Percentiles rank a stretch among this genome's conserved stretches.
Conservation (phyloP, 2,329 filamentous ascomycete genomes). For the Cercospora sp. region DNA sequence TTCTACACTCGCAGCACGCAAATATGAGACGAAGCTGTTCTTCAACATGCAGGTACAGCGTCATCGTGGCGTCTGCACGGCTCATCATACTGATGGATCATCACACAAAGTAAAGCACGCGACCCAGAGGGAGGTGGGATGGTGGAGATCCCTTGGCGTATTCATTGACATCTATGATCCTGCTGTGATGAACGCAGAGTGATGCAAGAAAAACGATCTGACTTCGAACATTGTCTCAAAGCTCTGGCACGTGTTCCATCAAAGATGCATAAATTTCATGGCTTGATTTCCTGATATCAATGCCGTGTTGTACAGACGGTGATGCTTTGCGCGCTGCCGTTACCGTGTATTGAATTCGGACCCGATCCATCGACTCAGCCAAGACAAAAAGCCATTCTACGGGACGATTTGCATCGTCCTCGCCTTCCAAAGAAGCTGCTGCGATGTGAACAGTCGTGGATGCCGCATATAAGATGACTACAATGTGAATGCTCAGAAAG, state of each 20-base stretch:
- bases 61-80: slow-evolving; percentile 14
- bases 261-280: background rate
- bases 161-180: background rate
- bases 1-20: background rate
- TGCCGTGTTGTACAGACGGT: background rate
- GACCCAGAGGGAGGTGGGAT: slow-evolving; percentile 5
- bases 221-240: background rate
- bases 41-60: slow-evolving; percentile 14
- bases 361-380: too few relatives aligned
- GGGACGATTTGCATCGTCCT: background rate
- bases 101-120: slow-evolving; percentile 2
- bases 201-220: background rate
- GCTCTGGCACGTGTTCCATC: background rate
- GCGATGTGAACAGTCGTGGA: background rate
- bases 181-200: slow-evolving; percentile 4
- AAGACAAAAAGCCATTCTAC: too few relatives aligned
- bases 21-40: slow-evolving; percentile 11
- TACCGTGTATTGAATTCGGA: background rate
- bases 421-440: background rate
- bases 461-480: background rate
- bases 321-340: background rate
- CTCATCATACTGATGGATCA: slow-evolving; percentile 7
- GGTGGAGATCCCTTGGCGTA: slow-evolving; percentile 7
- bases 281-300: background rate
- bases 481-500: background rate